Conservation (phyloP, 2,329 filamentous ascomycete species). For the Remersonia thermophila region DNA sequence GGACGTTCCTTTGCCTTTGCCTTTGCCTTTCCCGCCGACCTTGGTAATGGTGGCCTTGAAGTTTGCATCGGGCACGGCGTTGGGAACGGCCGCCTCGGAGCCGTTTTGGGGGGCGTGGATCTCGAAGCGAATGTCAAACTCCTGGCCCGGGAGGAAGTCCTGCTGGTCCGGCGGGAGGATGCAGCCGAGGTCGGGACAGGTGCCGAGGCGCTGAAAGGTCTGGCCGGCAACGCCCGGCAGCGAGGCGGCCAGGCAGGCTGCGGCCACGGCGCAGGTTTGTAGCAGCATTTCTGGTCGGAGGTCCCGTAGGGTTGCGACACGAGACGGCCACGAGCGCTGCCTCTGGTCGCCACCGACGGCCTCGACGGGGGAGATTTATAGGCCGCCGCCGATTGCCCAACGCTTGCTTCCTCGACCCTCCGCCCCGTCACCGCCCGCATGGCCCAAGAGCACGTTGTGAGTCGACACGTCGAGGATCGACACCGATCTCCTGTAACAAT, state of each 20-base stretch:
- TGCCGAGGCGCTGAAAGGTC: conserved; percentile 47
- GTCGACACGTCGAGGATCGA: too few species aligned
- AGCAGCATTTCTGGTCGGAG: conserved; percentile 12
- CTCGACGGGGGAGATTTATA: too few species aligned
- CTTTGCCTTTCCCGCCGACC: conserved; percentile 5
- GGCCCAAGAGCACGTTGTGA: too few species aligned
- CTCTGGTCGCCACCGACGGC: too few species aligned
- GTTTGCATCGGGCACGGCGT: conserved; percentile 55
- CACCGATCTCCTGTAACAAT: too few species aligned
- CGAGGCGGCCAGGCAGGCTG: conserved; percentile 21
- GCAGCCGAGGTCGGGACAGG: conserved; percentile 47
- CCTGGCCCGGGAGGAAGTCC: conserved; percentile 74
- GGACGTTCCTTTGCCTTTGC: too few species aligned
- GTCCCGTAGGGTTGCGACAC: too few species aligned
- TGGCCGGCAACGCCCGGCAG: conserved; percentile 36
- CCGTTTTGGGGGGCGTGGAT: conserved; percentile 73
- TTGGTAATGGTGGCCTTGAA: conserved; percentile 67
- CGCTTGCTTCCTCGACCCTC: too few species aligned
- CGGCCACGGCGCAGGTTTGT: conserved; percentile 14
- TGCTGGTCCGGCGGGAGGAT: conserved; percentile 52
- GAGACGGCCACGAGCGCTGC: too few species aligned
- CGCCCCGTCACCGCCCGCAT: too few species aligned
- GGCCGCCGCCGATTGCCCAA: too few species aligned
- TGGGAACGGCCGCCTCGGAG: conserved; percentile 55
- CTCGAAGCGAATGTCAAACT: conserved; percentile 73